Base-by-base conservation (phyloP, 2,329 filamentous ascomycete species). In the Dactylellina sp. region DNA sequence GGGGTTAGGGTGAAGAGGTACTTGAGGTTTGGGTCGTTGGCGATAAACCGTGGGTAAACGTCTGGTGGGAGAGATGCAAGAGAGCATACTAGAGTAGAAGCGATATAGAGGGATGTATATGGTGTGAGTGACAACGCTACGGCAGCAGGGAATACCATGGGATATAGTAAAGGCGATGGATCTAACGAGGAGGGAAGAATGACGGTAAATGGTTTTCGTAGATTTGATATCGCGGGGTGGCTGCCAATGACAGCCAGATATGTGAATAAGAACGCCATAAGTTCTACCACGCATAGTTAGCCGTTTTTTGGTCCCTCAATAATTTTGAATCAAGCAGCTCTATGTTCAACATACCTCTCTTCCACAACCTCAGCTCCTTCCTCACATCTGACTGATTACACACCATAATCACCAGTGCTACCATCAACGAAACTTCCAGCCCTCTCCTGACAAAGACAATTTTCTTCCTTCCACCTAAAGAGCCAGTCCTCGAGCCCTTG, bases 131-230 rank as follows among this genome's bases (percentile, higher is more conserved):
- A 78, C 9, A 78, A 52, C 7, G 77, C 77, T 16, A 78, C 71
- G 7, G 77, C 56, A 22, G 78, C 60, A 1, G 77, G 77, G 46
- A 78, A 78, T 11, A 78, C 50, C 9, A 76, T 75, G 3, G 77
- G 77, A 35, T 78, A 78, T 6, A 78, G 60, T n/a, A 78, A 68
- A 0, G 77, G 77, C 11, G 77, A 77, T 16, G 77, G 77, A 50
- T 78, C 77, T 2, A 78, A 70, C 14, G 77, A 78, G 14, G 63
- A 72, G 14, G 77, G 77, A n/a, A 76, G 76, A 24, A 76, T 66
- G n/a, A 78, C 53, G 22, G 63, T 75, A n/a, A 66, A 63, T n/a
- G 71, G 62, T 42, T 75, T 70, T 14, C 62, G 63, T 46, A 63
- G 39, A 18, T 66, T 63, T 24, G 71, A 75, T 40, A 63, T 63